These are phyloP conservation scores for Linnemannia zychae DNA, from an alignment of 192 early-diverging fungal species.

Conservation along the genomic window DNA sequence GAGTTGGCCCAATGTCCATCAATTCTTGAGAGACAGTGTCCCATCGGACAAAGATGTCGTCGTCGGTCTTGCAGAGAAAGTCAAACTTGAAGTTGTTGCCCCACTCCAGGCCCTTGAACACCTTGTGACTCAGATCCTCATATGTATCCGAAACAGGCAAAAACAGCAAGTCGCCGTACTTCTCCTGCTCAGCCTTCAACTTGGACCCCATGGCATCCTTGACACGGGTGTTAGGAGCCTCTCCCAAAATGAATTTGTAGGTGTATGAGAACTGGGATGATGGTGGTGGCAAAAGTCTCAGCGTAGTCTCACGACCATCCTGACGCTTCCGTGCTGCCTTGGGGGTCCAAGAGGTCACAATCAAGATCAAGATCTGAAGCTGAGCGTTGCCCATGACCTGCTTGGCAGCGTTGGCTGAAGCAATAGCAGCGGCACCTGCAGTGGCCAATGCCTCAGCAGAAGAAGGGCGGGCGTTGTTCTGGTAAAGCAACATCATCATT, in stretches of 20 bases:
- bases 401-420: conserved; percentile 35
- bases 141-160: conserved; percentile 66
- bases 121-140: conserved; percentile 67
- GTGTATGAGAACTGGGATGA: conserved; percentile 59
- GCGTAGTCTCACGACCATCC: conserved; percentile 61
- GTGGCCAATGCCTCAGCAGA: conserved; percentile 34
- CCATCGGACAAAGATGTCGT: conserved; percentile 73
- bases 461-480: conserved; percentile 59
- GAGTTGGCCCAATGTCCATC: conserved; percentile 56
- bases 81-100: conserved; percentile 66
- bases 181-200: conserved; percentile 60
- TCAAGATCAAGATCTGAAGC: conserved; percentile 64
- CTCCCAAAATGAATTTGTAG: conserved; percentile 67
- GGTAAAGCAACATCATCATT: conserved; percentile 63
- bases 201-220: conserved; percentile 59
- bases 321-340: conserved; percentile 63
- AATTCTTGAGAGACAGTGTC: conserved; percentile 66
- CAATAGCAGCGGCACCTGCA: conserved; percentile 41
- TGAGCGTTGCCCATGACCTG: conserved; percentile 47
- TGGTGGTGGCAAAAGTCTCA: conserved; percentile 60
- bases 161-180: conserved; percentile 66
- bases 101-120: conserved; percentile 71
- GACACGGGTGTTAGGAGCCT: conserved; percentile 58
- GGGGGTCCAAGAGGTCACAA: conserved; percentile 71
- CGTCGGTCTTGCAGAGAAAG: conserved; percentile 70